phyloP scores from a whole-genome alignment of 306 rosid genomes.

The Dicorynia guianensis region DNA sequence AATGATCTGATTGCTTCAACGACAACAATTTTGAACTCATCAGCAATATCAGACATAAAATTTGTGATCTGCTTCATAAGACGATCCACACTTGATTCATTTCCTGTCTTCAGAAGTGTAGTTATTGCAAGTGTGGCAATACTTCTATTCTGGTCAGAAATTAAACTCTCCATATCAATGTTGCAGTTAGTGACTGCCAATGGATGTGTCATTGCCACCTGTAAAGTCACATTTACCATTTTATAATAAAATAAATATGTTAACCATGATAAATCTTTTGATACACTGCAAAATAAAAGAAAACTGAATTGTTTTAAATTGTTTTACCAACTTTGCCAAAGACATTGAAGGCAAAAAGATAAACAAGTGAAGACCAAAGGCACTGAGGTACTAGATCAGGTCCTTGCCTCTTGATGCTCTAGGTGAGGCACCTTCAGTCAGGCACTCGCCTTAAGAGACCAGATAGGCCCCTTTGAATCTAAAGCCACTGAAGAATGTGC shows the following conservation, averaged over 20 bases:
- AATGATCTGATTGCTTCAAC: constrained; percentile 97
- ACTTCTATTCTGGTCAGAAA: constrained; percentile 95
- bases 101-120: constrained; percentile 97
- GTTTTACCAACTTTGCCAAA: constrained; percentile 27
- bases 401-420: not conserved
- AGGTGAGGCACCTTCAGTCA: not conserved
- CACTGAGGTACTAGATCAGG: not conserved
- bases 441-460: not conserved
- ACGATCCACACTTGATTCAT: constrained; percentile 96
- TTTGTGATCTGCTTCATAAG: constrained; percentile 98
- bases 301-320: constrained; percentile 10
- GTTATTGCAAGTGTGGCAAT: constrained; percentile 98
- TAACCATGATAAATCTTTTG: constrained; percentile 26
- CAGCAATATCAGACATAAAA: constrained; percentile 98
- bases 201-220: constrained; percentile 99
- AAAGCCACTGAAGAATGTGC: too few relatives aligned
- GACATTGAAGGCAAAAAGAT: constrained; percentile 8
- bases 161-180: constrained; percentile 98
- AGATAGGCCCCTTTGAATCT: too few relatives aligned
- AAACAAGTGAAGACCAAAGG: not conserved
- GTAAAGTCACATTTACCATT: constrained; percentile 32
- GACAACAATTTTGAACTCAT: constrained; percentile 97
- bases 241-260: constrained; percentile 7
- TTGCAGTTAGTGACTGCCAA: constrained; percentile 98
- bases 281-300: constrained; percentile 1